Conservation (phyloP, 345 rosid species). For the Eucalyptus rudis region DNA sequence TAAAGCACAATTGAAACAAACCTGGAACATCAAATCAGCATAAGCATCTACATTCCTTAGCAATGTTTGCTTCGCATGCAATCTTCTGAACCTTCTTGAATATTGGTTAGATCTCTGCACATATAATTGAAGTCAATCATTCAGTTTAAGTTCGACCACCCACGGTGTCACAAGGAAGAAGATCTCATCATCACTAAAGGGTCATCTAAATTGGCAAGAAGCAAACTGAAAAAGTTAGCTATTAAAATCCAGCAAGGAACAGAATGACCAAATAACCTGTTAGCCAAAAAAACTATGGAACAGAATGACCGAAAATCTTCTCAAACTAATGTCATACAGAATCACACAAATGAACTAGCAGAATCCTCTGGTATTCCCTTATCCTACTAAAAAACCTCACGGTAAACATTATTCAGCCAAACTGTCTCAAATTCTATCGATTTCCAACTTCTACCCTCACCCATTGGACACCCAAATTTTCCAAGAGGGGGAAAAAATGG, state of each 20-base stretch:
- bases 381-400: not conserved
- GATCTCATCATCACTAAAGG: not conserved
- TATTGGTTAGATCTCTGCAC: not conserved
- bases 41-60: constrained; percentile 2
- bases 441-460: not conserved
- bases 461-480: not conserved
- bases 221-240: not conserved
- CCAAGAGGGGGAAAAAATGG: not conserved
- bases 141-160: not conserved
- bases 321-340: not conserved
- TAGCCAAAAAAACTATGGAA: not conserved
- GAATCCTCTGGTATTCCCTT: not conserved
- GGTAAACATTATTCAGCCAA: not conserved
- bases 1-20: not conserved
- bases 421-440: not conserved
- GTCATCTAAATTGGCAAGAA: not conserved
- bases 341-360: not conserved
- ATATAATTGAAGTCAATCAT: not conserved
- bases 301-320: not conserved
- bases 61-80: not conserved
- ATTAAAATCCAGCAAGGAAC: not conserved
- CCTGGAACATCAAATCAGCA: constrained; percentile 1
- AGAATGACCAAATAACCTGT: not conserved
- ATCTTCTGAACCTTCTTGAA: not conserved
- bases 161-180: not conserved